These are phyloP conservation scores for Poa pratensis DNA, from an alignment of 176 grass and related monocot genomes.

Conservation along the genomic window DNA sequence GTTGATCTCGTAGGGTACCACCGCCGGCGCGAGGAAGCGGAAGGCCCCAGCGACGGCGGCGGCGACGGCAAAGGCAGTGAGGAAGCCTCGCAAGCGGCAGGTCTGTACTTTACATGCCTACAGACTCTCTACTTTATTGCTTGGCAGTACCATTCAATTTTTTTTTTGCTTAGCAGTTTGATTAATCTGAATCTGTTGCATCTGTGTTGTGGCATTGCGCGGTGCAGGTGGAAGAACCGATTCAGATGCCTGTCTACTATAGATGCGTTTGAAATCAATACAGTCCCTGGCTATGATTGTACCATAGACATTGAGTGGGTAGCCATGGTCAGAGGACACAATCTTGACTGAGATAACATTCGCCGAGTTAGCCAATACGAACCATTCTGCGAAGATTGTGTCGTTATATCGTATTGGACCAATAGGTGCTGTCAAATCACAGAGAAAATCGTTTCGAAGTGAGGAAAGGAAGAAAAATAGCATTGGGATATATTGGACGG, in stretches of 20 bases:
- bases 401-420: background rate
- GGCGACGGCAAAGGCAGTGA: background rate
- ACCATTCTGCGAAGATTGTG: background rate
- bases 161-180: too few species aligned
- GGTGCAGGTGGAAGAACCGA: background rate
- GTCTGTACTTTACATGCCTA: background rate
- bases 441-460: background rate
- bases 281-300: background rate
- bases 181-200: background rate
- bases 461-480: background rate
- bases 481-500: background rate
- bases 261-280: too few species aligned
- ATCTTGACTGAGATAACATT: background rate
- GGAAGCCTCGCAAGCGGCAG: background rate
- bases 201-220: background rate
- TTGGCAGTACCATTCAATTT: too few species aligned
- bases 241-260: constrained; percentile 14
- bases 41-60: background rate
- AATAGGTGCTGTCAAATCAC: background rate
- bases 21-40: background rate
- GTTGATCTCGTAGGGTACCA: background rate
- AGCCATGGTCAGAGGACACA: background rate
- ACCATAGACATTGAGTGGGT: background rate
- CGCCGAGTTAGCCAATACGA: background rate
- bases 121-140: too few species aligned